Evolutionary conservation across 2,329 filamentous ascomycete species (phyloP), one percentile per base, ranked within the genome.

Genomic region (Claviceps africana): DNA sequence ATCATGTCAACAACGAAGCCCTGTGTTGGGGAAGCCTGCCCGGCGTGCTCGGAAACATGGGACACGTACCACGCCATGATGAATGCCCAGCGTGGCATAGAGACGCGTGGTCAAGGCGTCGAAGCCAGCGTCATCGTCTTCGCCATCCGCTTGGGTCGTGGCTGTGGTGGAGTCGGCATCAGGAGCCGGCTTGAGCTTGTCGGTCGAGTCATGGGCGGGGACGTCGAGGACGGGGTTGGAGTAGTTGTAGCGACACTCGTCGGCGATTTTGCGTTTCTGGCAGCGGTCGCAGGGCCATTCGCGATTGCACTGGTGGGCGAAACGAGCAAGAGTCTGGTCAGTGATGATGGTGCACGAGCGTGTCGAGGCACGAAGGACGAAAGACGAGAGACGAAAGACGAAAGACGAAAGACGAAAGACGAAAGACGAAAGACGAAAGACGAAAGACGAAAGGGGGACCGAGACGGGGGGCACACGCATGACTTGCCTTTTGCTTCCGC

Each of bases 401-500:
- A n/a, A n/a, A n/a, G n/a, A n/a, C n/a, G n/a, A n/a, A n/a, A n/a
- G n/a, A n/a, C n/a, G n/a, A n/a, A n/a, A n/a, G n/a, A n/a, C n/a
- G n/a, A n/a, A n/a, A n/a, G n/a, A n/a, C n/a, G n/a, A n/a, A n/a
- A n/a, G n/a, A n/a, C n/a, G n/a, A n/a, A n/a, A n/a, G n/a, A n/a
- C n/a, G n/a, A n/a, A n/a, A n/a, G n/a, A n/a, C n/a, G n/a, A n/a
- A n/a, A n/a, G n/a, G n/a, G n/a, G n/a, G n/a, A n/a, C n/a, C n/a
- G n/a, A n/a, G n/a, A n/a, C n/a, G n/a, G n/a, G n/a, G n/a, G n/a
- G n/a, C n/a, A n/a, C n/a, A n/a, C 22, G 25, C n/a, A 19, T 33
- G 25, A 39, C 55, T 17, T 54, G 65, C 66, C 60, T 68, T 69
- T 60, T 69, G 67, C 58, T 69, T 69, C 50, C 67, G 60, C 40